Evolutionary conservation across 2,329 filamentous ascomycete genomes (phyloP).

Genomic region (Exophiala lecanii-corni): DNA sequence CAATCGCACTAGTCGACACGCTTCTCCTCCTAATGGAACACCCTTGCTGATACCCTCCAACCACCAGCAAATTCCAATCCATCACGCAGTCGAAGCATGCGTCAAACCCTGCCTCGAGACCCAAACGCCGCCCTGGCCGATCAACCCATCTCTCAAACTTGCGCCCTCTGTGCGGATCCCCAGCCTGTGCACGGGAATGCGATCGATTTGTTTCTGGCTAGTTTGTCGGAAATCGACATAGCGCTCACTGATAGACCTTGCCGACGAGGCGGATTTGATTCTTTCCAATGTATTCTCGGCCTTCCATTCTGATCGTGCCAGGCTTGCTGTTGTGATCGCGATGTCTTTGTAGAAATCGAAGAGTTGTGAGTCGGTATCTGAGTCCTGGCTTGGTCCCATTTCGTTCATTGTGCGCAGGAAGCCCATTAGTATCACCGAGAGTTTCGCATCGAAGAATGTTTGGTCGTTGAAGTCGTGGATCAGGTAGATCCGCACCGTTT

Average conservation of each 20-base stretch:
- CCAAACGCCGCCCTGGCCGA: slow-evolving; percentile 26
- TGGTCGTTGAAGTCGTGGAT: slow-evolving; percentile 47
- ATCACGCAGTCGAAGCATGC: slow-evolving; percentile 6
- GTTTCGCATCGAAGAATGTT: slow-evolving; percentile 39
- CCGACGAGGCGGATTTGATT: slow-evolving; percentile 36
- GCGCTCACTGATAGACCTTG: slow-evolving; percentile 17
- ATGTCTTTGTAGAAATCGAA: slow-evolving; percentile 37
- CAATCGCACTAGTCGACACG: no score
- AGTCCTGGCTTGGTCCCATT: slow-evolving; percentile 33
- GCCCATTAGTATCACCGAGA: slow-evolving; percentile 58
- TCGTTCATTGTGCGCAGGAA: slow-evolving; percentile 47
- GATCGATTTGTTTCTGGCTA: slow-evolving; percentile 53
- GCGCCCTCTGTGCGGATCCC: slow-evolving; percentile 50
- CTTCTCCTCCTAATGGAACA: no score
- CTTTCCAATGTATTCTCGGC: slow-evolving; percentile 28
- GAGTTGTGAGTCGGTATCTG: slow-evolving; percentile 34
- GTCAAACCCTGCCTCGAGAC: slow-evolving; percentile 12
- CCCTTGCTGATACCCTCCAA: no score
- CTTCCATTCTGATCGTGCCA: slow-evolving; percentile 38
- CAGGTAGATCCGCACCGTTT: slow-evolving; percentile 51
- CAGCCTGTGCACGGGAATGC: slow-evolving; percentile 54
- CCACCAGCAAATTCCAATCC: no score
- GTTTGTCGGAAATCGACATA: slow-evolving; percentile 42
- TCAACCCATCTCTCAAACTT: slow-evolving; percentile 20
- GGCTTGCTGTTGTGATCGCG: slow-evolving; percentile 32